Conservation (phyloP, 768 basidiomycete genomes). For the Pulveroboletus ravenelii region DNA sequence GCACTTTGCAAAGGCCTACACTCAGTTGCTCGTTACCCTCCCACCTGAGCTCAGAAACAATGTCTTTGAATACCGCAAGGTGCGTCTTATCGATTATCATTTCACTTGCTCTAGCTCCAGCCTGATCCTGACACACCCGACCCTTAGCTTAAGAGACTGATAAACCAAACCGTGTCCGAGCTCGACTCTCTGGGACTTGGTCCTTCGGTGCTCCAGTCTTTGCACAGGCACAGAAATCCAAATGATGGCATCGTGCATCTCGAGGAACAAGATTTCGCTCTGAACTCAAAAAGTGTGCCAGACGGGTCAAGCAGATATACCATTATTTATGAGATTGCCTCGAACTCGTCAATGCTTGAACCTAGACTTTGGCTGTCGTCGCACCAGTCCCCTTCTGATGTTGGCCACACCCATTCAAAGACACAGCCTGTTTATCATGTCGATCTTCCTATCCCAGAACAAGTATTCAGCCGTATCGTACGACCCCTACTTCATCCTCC, state of each 20-base stretch:
- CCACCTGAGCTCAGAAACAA: conserved; percentile 74
- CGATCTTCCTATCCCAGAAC: conserved; percentile 14
- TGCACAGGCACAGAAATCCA: conserved; percentile 27
- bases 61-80: conserved; percentile 82
- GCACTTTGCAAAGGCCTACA: conserved; percentile 73
- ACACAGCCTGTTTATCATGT: conserved; percentile 6
- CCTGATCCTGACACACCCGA: neutral
- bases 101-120: too few species aligned
- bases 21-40: conserved; percentile 56
- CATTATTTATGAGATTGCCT: conserved; percentile 56
- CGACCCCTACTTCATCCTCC: conserved; percentile 4
- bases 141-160: conserved; percentile 82
- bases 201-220: conserved; percentile 44
- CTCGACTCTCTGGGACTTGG: conserved; percentile 64
- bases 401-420: neutral
- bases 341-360: conserved; percentile 44
- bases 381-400: conserved; percentile 8
- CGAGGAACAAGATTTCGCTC: conserved; percentile 1
- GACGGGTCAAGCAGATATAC: conserved; percentile 9
- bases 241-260: neutral
- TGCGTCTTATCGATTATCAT: conserved; percentile 19
- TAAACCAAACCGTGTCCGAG: conserved; percentile 77
- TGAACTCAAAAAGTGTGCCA: neutral
- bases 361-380: conserved; percentile 56
- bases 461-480: conserved; percentile 2